A percentile compares a stretch with the other conserved stretches of the same genome.
Conservation (phyloP, 495 filamentous ascomycete species). For the Penicillium bovifimosum region DNA sequence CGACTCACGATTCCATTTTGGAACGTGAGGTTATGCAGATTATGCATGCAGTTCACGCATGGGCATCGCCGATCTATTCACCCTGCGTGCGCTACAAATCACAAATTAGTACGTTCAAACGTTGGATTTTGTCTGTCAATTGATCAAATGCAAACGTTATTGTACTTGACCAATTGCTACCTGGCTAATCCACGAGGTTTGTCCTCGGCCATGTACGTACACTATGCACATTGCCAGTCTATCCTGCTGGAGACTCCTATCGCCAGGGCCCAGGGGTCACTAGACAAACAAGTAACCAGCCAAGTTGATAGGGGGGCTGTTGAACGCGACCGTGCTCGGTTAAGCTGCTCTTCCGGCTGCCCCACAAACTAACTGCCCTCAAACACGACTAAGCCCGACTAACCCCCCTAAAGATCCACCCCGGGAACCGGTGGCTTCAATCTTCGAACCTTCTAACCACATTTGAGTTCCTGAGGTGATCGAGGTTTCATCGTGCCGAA, state of each 20-base stretch:
- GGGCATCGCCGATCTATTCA: background rate
- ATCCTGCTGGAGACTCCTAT: no score
- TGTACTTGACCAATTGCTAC: no score
- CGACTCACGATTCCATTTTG: background rate
- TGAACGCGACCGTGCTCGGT: background rate
- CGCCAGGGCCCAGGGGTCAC: no score
- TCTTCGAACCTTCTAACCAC: constrained; percentile 2
- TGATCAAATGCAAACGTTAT: no score
- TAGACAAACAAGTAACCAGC: no score
- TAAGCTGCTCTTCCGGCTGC: background rate
- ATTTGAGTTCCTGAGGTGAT: constrained; percentile 17
- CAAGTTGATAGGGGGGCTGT: background rate
- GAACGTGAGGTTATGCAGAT: background rate
- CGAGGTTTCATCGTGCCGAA: constrained; percentile 16
- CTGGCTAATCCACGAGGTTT: no score
- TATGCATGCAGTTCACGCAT: background rate
- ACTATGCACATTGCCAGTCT: no score
- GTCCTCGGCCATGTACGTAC: no score
- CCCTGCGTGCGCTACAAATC: background rate
- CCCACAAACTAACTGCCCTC: constrained; percentile 14
- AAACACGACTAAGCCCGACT: constrained; percentile 13
- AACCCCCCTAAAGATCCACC: background rate
- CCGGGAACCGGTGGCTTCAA: constrained; percentile 18
- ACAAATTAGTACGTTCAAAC: background rate
- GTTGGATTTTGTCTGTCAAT: no score